phyloP scores from a whole-genome alignment of 495 filamentous ascomycete genomes.

The Usnea hakonensis region DNA sequence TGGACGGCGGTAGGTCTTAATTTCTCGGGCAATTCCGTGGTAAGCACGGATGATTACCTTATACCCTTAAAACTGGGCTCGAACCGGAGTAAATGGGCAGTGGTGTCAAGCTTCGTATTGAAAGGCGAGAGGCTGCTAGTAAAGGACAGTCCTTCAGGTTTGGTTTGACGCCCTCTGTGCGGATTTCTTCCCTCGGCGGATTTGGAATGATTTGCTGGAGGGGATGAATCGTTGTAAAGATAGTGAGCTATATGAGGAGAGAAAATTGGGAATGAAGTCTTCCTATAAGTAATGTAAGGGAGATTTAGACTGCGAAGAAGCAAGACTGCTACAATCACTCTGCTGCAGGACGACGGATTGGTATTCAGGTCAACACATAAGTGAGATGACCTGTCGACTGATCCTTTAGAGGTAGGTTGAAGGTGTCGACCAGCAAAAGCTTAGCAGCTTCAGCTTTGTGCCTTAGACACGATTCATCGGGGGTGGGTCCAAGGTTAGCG shows the following conservation, averaged over 20 bases:
- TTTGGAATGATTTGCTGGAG: neutral
- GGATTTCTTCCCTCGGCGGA: no score
- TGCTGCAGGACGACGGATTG: slow-evolving; percentile 8
- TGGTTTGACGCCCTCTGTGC: neutral
- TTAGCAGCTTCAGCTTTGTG: slow-evolving; percentile 2
- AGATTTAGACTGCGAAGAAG: neutral
- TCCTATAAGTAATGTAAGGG: slow-evolving; percentile 1
- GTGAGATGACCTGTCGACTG: slow-evolving; percentile 8
- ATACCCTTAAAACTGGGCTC: slow-evolving; percentile 1
- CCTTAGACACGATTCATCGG: neutral
- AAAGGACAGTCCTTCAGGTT: neutral
- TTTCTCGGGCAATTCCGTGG: neutral
- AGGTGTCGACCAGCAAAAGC: slow-evolving; percentile 1
- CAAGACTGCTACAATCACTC: neutral
- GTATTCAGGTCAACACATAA: neutral
- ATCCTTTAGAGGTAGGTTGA: neutral
- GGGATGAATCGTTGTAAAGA: neutral
- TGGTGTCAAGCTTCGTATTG: neutral
- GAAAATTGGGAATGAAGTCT: slow-evolving; percentile 1
- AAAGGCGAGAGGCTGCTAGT: neutral
- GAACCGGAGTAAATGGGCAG: neutral
- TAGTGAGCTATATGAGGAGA: neutral
- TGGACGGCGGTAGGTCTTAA: slow-evolving; percentile 6
- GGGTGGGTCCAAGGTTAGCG: neutral
- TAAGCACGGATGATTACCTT: slow-evolving; percentile 14